Conservation (phyloP, 352 stramenopile genomes). For the Phytophthora citrophthora region DNA sequence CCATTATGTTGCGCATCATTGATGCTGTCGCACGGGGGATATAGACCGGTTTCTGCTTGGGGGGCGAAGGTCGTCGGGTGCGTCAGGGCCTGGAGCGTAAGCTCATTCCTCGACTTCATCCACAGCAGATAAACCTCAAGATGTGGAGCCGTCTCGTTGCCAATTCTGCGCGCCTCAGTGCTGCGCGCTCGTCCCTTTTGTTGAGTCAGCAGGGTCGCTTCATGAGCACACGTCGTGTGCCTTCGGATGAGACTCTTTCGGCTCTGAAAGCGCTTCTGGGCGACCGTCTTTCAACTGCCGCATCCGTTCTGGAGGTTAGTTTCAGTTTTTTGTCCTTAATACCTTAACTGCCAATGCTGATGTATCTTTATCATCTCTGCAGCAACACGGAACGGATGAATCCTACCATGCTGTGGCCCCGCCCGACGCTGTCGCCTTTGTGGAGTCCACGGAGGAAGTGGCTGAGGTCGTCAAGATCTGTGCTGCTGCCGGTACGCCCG, state of each 20-base stretch:
- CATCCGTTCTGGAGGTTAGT: slow-evolving; percentile 62
- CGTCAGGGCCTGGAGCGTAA: slow-evolving; percentile 4
- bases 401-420: slow-evolving; percentile 88
- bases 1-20: neutral
- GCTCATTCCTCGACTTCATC: slow-evolving; percentile 38
- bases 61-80: slow-evolving; percentile 1
- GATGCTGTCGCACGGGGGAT: neutral
- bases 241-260: slow-evolving; percentile 42
- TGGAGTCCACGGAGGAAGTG: slow-evolving; percentile 90
- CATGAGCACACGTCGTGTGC: slow-evolving; percentile 35
- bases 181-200: slow-evolving; percentile 20
- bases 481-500: slow-evolving; percentile 73
- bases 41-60: slow-evolving; percentile 21
- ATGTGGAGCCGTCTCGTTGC: slow-evolving; percentile 45
- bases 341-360: neutral
- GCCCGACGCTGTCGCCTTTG: slow-evolving; percentile 90
- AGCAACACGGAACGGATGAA: slow-evolving; percentile 92
- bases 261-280: slow-evolving; percentile 65
- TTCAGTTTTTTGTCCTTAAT: neutral
- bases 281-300: slow-evolving; percentile 74
- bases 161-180: slow-evolving; percentile 22
- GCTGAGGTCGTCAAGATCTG: slow-evolving; percentile 92
- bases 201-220: slow-evolving; percentile 23
- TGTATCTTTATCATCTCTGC: neutral
- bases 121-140: slow-evolving; percentile 11